Conservation (phyloP, 495 filamentous ascomycete genomes). For the Parmelia sp. region DNA sequence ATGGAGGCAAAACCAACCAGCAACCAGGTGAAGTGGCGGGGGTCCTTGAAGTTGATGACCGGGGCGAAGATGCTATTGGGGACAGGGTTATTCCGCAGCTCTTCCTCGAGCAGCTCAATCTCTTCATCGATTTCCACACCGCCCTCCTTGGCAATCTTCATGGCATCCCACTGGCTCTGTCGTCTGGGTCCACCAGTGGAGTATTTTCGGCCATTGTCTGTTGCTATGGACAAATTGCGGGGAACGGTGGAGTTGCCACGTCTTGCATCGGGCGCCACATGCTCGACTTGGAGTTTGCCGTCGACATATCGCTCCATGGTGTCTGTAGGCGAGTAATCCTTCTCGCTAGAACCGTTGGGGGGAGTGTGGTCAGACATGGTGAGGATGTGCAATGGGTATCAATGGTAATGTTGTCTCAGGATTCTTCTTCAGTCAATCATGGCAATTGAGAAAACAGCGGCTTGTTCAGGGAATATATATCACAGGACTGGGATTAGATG, state of each 20-base stretch:
- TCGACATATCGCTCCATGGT: conserved; percentile 19
- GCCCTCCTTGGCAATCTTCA: conserved; percentile 22
- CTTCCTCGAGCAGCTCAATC: conserved; percentile 19
- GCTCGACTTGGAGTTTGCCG: conserved; percentile 20
- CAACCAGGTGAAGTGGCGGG: conserved; percentile 47
- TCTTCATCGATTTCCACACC: conserved; percentile 23
- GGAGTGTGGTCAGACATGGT: conserved; percentile 13
- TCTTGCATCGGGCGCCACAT: conserved; percentile 12
- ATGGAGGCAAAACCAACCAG: conserved; percentile 58
- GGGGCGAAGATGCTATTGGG: conserved; percentile 16
- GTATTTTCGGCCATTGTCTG: conserved; percentile 18
- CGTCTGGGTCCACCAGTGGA: conserved; percentile 19
- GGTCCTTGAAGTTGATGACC: conserved; percentile 22
- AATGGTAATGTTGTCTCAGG: no score
- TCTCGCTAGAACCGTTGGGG: background rate
- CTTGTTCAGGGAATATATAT: background rate
- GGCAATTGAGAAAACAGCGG: background rate
- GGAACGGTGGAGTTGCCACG: conserved; percentile 5
- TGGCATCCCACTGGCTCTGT: conserved; percentile 21
- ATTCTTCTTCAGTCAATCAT: no score
- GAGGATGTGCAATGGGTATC: background rate
- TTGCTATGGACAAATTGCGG: conserved; percentile 18
- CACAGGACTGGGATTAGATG: background rate
- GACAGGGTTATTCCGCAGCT: conserved; percentile 18
- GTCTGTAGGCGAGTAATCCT: conserved; percentile 7